Evolutionary conservation across 805 yeast genomes (phyloP).

Genomic region (Pichia sporocuriosa): DNA sequence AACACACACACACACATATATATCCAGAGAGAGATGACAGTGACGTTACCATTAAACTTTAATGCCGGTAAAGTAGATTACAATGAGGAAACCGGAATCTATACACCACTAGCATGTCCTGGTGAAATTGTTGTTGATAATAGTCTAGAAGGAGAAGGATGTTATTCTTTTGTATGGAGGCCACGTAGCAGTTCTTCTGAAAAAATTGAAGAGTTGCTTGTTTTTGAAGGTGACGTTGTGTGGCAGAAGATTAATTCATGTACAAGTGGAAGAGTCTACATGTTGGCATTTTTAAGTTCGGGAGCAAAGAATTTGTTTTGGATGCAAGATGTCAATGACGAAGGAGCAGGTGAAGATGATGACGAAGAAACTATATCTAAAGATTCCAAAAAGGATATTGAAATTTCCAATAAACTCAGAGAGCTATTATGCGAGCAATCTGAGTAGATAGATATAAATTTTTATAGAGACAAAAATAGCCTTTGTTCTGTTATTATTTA

Average conservation of each 20-base stretch:
- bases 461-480: too few species aligned
- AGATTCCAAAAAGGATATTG: constrained; percentile 41
- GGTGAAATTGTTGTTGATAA: constrained; percentile 59
- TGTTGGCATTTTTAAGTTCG: constrained; percentile 30
- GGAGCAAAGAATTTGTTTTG: constrained; percentile 49
- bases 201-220: constrained; percentile 56
- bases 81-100: constrained; percentile 52
- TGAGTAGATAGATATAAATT: not conserved
- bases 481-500: too few species aligned
- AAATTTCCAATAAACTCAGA: constrained; percentile 40
- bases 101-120: constrained; percentile 64
- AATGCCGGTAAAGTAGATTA: constrained; percentile 74
- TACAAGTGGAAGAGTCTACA: constrained; percentile 65
- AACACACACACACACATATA: too few species aligned
- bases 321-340: constrained; percentile 58
- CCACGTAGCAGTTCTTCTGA: constrained; percentile 49
- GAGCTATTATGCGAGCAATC: constrained; percentile 35
- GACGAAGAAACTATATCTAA: constrained; percentile 53
- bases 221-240: constrained; percentile 81
- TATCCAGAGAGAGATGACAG: not conserved
- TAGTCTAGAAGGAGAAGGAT: constrained; percentile 63
- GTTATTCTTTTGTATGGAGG: constrained; percentile 65
- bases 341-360: constrained; percentile 40
- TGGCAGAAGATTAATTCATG: constrained; percentile 67
- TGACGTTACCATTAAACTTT: constrained; percentile 36